Evolutionary conservation across 345 rosid genomes (phyloP).

Genomic region (Aquilaria malaccensis): DNA sequence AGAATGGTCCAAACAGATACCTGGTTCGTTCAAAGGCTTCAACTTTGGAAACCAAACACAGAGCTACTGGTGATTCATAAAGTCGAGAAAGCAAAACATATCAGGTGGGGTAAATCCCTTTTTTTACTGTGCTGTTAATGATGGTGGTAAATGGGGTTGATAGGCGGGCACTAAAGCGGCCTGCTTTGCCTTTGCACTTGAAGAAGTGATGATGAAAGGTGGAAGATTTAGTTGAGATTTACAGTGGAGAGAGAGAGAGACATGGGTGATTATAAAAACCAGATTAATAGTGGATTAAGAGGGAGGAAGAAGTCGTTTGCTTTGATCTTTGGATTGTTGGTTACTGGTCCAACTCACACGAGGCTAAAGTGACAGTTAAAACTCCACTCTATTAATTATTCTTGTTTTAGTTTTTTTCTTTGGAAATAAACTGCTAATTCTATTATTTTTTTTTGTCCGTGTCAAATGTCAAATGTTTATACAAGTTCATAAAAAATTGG

Average conservation of each 20-base stretch:
- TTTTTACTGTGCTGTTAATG: constrained; percentile 27
- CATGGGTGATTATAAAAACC: background rate
- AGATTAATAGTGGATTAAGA: background rate
- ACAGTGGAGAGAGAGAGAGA: background rate
- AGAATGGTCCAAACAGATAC: constrained; percentile 5
- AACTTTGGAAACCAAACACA: constrained; percentile 13
- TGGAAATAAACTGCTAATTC: too few relatives aligned
- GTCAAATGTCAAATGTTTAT: too few relatives aligned
- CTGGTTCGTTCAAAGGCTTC: constrained; percentile 11
- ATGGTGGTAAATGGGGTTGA: constrained; percentile 24
- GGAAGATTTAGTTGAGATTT: constrained; percentile 9
- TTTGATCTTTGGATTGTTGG: constrained; percentile 7
- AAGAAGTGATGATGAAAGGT: background rate
- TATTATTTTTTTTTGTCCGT: too few relatives aligned
- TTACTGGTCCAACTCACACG: constrained; percentile 8
- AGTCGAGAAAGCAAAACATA: constrained; percentile 3
- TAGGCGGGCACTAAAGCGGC: background rate
- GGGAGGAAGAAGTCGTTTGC: background rate
- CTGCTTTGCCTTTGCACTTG: background rate
- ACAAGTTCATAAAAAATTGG: too few relatives aligned
- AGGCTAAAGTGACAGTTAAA: constrained; percentile 11
- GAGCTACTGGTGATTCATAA: background rate
- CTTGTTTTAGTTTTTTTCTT: too few relatives aligned
- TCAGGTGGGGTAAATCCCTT: constrained; percentile 15
- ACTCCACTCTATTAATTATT: background rate